Percentiles rank a stretch among this genome's conserved stretches.
These are phyloP conservation scores for Zygotorulaspora mrakii DNA, from an alignment of 1,139 yeast species.

Conservation along the genomic window DNA sequence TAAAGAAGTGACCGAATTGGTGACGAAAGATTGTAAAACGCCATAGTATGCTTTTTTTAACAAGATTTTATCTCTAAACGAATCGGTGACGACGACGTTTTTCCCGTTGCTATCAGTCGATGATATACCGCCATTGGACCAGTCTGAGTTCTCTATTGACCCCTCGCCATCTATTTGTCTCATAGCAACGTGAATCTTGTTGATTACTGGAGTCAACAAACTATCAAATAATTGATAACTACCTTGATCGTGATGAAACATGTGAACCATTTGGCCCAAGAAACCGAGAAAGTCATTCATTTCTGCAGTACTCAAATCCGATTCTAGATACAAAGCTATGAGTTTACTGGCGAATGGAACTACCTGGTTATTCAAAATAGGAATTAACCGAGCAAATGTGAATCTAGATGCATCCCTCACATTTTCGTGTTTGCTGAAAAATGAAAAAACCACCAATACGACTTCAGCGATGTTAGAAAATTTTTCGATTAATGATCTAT, in stretches of 20 bases:
- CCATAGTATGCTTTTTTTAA: constrained; percentile 69
- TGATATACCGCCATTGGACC: constrained; percentile 14
- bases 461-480: constrained; percentile 76
- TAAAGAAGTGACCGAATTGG: constrained; percentile 76
- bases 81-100: constrained; percentile 44
- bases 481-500: constrained; percentile 43
- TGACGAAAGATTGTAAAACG: constrained; percentile 62
- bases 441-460: constrained; percentile 77
- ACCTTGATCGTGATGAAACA: constrained; percentile 60
- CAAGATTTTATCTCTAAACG: constrained; percentile 55
- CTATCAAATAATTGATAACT: constrained; percentile 73
- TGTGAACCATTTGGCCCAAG: constrained; percentile 83
- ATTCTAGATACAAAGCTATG: constrained; percentile 65
- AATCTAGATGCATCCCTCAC: constrained; percentile 85
- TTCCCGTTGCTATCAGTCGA: constrained; percentile 32
- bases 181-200: constrained; percentile 57
- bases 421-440: constrained; percentile 59
- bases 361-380: constrained; percentile 57
- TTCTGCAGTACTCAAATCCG: constrained; percentile 62
- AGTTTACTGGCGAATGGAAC: constrained; percentile 64
- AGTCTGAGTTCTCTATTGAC: constrained; percentile 34
- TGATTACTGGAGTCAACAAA: constrained; percentile 67
- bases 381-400: constrained; percentile 81
- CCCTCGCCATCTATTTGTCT: constrained; percentile 38
- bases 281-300: constrained; percentile 79